Base-by-base conservation (phyloP, 164 flowering plant genomes). In the Sextonia rubra region DNA sequence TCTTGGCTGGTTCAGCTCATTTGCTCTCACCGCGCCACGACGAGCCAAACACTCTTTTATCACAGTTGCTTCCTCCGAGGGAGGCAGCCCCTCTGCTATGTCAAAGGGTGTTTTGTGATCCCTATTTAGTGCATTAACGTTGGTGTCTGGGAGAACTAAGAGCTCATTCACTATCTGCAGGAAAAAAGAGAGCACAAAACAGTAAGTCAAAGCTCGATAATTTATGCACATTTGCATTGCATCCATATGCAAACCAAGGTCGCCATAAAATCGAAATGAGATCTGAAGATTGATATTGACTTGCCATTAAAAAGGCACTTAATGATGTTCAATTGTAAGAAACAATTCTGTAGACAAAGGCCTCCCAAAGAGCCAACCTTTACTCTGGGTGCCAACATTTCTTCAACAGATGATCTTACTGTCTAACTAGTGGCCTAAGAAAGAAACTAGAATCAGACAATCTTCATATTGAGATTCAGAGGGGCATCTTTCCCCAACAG, bases 41-140 rank as follows among this genome's bases (percentile, higher is more conserved):
- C 84, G 82, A 52, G 71, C 47, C 72, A 90, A 77, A 69, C 78
- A 75, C 1, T 86, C 91, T 71, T 74, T 89, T 69, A 90, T 84
- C 22, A 84, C 91, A 17, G 84, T 9, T 3, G 83, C 77, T 75
- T 90, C 91, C 72, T 90, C 91, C 7, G 90, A 86, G 30, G 79
- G 78, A 24, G 89, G 84, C 18, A 90, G 86, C 49, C 76, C 88
- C 76, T 90, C 96, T n/a, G 83, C 90, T 74, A 89, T 87, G 84
- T 90, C 96, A 49, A 84, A 80, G 2, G 96, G 89, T 58, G 96
- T 90, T 75, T 85, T 87, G 66, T 83, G 87, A 64, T 87, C 91
- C 79, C 93, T 87, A 17, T 84, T 87, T 25, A 89, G 77, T 20
- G 88, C 90, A 75, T 89, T 90, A 12, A 89, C 90, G 71, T 87